These are phyloP conservation scores for Xylariaceae sp. DNA, from an alignment of 2,329 filamentous ascomycete species.

Conservation along the genomic window DNA sequence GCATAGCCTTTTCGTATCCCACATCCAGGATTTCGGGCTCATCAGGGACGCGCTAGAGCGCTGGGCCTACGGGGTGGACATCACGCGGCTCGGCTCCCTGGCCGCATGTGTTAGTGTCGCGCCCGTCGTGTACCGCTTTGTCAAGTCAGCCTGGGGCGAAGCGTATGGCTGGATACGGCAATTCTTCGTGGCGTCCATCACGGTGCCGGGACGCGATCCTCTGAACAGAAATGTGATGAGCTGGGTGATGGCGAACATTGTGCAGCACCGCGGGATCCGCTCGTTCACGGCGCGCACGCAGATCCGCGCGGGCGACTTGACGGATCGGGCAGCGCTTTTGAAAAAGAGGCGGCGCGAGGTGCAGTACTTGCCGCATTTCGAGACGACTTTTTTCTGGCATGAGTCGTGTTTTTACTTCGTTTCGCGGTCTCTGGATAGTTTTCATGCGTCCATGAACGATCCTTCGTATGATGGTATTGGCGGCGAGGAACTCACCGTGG, in stretches of 20 bases:
- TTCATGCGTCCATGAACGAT: constrained; percentile 35
- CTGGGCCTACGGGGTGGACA: constrained; percentile 40
- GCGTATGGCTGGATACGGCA: constrained; percentile 37
- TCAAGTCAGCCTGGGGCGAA: constrained; percentile 35
- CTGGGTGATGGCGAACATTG: constrained; percentile 40
- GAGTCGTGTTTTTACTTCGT: constrained; percentile 42
- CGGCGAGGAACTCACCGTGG: constrained; percentile 43
- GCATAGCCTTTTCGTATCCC: constrained; percentile 23
- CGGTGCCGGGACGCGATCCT: constrained; percentile 40
- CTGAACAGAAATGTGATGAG: constrained; percentile 42
- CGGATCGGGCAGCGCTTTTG: constrained; percentile 37
- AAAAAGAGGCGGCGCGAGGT: constrained; percentile 39
- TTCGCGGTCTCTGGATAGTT: constrained; percentile 38
- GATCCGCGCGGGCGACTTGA: constrained; percentile 28
- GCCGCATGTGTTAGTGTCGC: constrained; percentile 41
- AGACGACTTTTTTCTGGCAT: constrained; percentile 46
- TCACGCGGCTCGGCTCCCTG: constrained; percentile 41
- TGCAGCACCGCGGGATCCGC: constrained; percentile 36
- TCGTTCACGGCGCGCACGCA: constrained; percentile 43
- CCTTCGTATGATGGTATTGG: constrained; percentile 43
- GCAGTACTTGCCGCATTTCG: constrained; percentile 43
- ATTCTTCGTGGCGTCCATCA: constrained; percentile 42
- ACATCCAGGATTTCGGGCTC: constrained; percentile 34
- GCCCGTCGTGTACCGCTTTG: constrained; percentile 37
- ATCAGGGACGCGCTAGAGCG: constrained; percentile 35